These are phyloP conservation scores for Tylopilus subfusipes DNA, from an alignment of 768 basidiomycete species.

Conservation along the genomic window DNA sequence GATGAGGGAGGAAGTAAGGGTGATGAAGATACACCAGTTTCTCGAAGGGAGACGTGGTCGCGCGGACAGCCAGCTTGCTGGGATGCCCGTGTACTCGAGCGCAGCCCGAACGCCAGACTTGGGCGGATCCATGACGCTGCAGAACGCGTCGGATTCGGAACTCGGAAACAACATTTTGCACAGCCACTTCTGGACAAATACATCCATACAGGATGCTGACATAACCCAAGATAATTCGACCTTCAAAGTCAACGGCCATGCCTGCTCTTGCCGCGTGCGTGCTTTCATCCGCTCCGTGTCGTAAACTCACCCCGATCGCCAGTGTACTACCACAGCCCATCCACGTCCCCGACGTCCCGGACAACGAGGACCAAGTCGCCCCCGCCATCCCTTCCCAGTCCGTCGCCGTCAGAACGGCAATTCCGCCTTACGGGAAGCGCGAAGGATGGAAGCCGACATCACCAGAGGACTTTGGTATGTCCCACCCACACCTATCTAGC, in stretches of 20 bases:
- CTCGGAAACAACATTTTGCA: conserved; percentile 19
- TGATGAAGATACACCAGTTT: conserved; percentile 93
- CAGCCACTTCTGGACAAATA: conserved; percentile 26
- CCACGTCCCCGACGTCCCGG: conserved; percentile 47
- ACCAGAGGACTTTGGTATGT: conserved; percentile 81
- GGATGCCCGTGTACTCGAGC: conserved; percentile 66
- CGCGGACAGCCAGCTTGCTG: conserved; percentile 76
- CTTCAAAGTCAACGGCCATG: conserved; percentile 34
- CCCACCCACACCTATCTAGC: conserved; percentile 5
- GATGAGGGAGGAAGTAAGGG: conserved; percentile 63
- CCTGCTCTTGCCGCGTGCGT: conserved; percentile 78
- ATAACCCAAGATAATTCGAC: conserved; percentile 8
- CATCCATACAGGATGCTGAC: conserved; percentile 19
- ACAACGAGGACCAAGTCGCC: conserved; percentile 58
- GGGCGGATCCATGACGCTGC: conserved; percentile 11
- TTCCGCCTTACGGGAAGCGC: conserved; percentile 86
- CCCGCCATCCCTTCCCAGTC: conserved; percentile 32
- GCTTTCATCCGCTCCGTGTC: not conserved
- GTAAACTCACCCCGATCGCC: conserved; percentile 1
- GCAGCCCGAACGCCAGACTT: conserved; percentile 57
- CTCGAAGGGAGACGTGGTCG: conserved; percentile 84
- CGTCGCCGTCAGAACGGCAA: conserved; percentile 47
- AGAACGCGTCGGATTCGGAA: conserved; percentile 19
- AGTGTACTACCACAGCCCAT: conserved; percentile 70
- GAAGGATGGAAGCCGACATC: conserved; percentile 80